These are phyloP conservation scores for Penicillium sumatraense DNA, from an alignment of 2,329 filamentous ascomycete genomes.

Conservation along the genomic window DNA sequence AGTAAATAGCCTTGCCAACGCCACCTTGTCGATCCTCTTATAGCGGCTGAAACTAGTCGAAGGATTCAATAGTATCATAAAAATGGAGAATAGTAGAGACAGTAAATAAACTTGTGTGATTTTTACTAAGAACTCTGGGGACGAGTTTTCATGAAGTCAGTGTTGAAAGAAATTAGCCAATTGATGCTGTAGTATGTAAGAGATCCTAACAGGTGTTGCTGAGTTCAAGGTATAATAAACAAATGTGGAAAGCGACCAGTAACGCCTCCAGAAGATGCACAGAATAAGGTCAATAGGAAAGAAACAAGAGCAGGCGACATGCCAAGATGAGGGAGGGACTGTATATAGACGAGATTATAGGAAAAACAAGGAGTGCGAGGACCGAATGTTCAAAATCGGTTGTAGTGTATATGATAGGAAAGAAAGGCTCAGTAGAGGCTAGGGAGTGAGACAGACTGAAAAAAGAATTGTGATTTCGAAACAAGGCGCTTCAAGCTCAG, in stretches of 20 bases:
- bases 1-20: not conserved
- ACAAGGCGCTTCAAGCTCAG: conserved; percentile 7
- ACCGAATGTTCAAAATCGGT: too few species aligned
- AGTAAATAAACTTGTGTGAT: too few species aligned
- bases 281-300: not conserved
- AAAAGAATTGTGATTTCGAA: conserved; percentile 2
- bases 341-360: not conserved
- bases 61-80: too few species aligned
- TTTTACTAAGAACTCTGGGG: too few species aligned
- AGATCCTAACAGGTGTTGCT: not conserved
- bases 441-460: not conserved
- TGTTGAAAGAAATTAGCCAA: not conserved
- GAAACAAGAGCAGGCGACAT: not conserved
- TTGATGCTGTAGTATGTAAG: not conserved
- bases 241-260: not conserved
- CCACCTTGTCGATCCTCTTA: not conserved
- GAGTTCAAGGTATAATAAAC: conserved; percentile 3
- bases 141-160: too few species aligned
- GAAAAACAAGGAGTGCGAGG: not conserved
- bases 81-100: not conserved
- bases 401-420: not conserved
- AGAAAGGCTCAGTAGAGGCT: not conserved
- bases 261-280: conserved; percentile 15
- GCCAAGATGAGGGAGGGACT: not conserved
- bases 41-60: not conserved